A percentile compares a stretch with the other conserved stretches of the same genome.
phyloP scores from a whole-genome alignment of 495 filamentous ascomycete species.

The Tetracladium setigerum region DNA sequence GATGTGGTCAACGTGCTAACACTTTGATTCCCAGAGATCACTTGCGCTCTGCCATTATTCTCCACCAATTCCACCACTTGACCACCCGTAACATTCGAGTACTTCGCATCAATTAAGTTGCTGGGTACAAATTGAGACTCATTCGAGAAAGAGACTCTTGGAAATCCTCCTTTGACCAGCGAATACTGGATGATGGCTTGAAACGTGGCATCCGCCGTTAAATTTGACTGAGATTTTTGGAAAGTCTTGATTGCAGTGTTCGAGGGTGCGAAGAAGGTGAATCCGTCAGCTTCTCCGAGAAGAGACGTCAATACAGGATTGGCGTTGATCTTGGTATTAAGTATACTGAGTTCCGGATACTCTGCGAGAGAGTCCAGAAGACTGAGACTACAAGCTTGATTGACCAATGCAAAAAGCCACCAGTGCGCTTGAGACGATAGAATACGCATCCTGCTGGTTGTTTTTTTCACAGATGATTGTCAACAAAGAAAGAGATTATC shows the following conservation, averaged over 20 bases:
- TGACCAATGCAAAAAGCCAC: no score
- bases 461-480: no score
- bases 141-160: conserved; percentile 25
- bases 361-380: no score
- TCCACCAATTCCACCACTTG: conserved; percentile 21
- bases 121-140: conserved; percentile 33
- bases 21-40: conserved; percentile 17
- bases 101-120: conserved; percentile 19
- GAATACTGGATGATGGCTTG: conserved; percentile 36
- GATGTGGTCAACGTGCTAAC: conserved; percentile 12
- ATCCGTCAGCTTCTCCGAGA: neutral
- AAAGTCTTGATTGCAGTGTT: conserved; percentile 31
- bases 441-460: no score
- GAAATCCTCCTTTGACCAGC: conserved; percentile 31
- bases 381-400: no score
- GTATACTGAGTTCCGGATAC: no score
- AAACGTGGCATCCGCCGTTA: neutral
- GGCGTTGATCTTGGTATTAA: no score
- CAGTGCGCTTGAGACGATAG: no score
- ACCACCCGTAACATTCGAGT: conserved; percentile 23
- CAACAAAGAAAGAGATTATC: no score
- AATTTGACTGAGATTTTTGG: conserved; percentile 5
- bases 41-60: conserved; percentile 20
- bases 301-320: neutral
- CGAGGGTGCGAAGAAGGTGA: conserved; percentile 38